Base-by-base conservation (phyloP, 257 asterid genomes). In the Perilla frutescens region DNA sequence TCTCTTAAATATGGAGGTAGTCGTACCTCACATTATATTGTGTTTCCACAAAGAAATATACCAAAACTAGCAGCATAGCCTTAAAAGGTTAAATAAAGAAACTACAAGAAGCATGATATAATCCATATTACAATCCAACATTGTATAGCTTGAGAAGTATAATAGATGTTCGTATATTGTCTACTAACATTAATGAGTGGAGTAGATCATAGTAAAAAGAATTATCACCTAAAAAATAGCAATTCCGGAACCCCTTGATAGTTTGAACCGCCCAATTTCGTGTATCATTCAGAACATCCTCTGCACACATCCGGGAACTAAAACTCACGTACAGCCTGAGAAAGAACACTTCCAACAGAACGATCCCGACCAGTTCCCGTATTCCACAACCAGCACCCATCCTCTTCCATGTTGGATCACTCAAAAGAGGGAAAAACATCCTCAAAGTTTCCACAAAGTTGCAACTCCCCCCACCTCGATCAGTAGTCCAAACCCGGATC, bases 401-500 rank as follows among this genome's bases (percentile, higher is more conserved):
- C 66, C 83, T 80, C 45, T 75, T 51, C 83, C 82, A 62, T 74
- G 70, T 63, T 50, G 68, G 87, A 65, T 63, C 86, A 26, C 80
- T 79, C 80, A 83, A 56, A 57, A 88, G 70, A 0, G 98, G 95
- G 54, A 92, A 88, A 82, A 90, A 86, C 14, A 70, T 80, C 80
- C 84, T 83, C 82, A 87, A 47, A 61, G 49, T 71, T 40, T 86
- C 93, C 51, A 66, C 86, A 68, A 80, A 59, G 45, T 55, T 60
- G 70, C 81, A 75, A 41, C 78, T 70, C 75, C 87, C 82, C 60
- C 77, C 90, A 65, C 84, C 88, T 60, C 85, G 83, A 79, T 87
- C 94, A 57, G 82, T 79, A 3, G 87, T 82, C 98, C 97, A 90
- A 75, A 90, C 95, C 75, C 85, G 62, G 54, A 87, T 79, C 90